Evolutionary conservation across 1,139 yeast species (phyloP).

Genomic region (Geotrichum europaeum): DNA sequence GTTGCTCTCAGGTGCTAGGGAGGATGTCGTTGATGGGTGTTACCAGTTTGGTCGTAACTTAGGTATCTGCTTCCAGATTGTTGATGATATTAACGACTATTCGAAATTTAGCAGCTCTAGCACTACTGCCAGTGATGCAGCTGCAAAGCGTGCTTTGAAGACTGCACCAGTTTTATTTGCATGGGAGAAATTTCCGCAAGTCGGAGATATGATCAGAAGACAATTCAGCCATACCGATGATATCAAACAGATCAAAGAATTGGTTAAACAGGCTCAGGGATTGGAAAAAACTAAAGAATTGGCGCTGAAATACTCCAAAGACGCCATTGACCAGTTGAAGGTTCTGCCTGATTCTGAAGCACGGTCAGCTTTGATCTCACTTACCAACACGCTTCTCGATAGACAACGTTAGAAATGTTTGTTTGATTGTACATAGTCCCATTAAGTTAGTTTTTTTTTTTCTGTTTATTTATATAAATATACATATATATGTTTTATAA

Average conservation of each 20-base stretch:
- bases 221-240: slow-evolving; percentile 40
- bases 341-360: slow-evolving; percentile 83
- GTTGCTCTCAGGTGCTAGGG: slow-evolving; percentile 79
- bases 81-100: slow-evolving; percentile 93
- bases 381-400: slow-evolving; percentile 80
- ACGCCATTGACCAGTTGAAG: slow-evolving; percentile 62
- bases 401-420: slow-evolving; percentile 40
- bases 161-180: slow-evolving; percentile 91
- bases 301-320: slow-evolving; percentile 71
- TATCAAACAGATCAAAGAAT: slow-evolving; percentile 68
- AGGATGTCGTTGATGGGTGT: slow-evolving; percentile 68
- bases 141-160: slow-evolving; percentile 48
- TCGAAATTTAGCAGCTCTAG: slow-evolving; percentile 49
- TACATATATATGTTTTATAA: not conserved
- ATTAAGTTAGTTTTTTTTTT: not conserved
- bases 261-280: slow-evolving; percentile 66
- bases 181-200: slow-evolving; percentile 80
- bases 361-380: slow-evolving; percentile 78
- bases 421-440: not conserved
- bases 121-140: slow-evolving; percentile 21
- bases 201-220: slow-evolving; percentile 77
- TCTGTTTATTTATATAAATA: not conserved
- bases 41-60: slow-evolving; percentile 89
- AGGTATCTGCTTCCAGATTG: slow-evolving; percentile 92
- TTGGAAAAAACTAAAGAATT: slow-evolving; percentile 62